Evolutionary conservation across 768 basidiomycete genomes (phyloP).

Genomic region (Panaeolus papilionaceus): DNA sequence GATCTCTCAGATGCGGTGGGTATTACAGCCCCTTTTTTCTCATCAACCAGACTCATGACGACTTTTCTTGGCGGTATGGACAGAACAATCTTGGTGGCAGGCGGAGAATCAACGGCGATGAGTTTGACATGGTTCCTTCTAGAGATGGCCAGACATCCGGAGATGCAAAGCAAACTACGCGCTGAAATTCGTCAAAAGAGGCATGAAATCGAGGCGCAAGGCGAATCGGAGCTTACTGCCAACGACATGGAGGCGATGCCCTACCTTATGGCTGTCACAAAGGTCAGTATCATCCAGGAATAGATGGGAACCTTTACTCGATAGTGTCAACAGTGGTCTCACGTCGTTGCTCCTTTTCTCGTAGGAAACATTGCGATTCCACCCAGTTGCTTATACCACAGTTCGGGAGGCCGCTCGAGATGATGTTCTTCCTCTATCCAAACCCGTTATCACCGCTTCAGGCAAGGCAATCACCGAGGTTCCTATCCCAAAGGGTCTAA

Average conservation of each 20-base stretch:
- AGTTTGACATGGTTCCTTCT: constrained; percentile 66
- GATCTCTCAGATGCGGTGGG: constrained; percentile 58
- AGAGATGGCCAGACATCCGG: constrained; percentile 63
- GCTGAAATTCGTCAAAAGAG: constrained; percentile 58
- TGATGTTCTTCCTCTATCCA: constrained; percentile 63
- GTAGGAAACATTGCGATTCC: constrained; percentile 54
- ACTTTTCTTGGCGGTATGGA: constrained; percentile 18
- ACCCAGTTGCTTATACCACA: constrained; percentile 43
- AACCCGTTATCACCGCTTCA: constrained; percentile 50
- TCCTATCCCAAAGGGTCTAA: constrained; percentile 55
- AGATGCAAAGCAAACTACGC: constrained; percentile 66
- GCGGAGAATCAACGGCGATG: constrained; percentile 68
- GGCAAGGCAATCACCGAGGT: constrained; percentile 54
- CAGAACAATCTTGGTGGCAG: constrained; percentile 59
- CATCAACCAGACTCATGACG: constrained; percentile 44
- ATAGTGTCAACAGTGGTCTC: background rate
- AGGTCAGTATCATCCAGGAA: constrained; percentile 35
- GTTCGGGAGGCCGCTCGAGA: constrained; percentile 52
- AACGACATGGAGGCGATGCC: constrained; percentile 57
- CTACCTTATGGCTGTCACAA: constrained; percentile 51
- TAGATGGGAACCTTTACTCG: background rate
- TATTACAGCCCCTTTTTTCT: constrained; percentile 43
- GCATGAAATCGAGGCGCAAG: constrained; percentile 40
- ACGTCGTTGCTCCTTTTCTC: constrained; percentile 4
- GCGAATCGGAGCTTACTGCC: constrained; percentile 43